Evolutionary conservation across 2,329 filamentous ascomycete genomes (phyloP), one percentile per base, ranked within the genome.

Genomic region (Colletotrichum lindemuthianum): DNA sequence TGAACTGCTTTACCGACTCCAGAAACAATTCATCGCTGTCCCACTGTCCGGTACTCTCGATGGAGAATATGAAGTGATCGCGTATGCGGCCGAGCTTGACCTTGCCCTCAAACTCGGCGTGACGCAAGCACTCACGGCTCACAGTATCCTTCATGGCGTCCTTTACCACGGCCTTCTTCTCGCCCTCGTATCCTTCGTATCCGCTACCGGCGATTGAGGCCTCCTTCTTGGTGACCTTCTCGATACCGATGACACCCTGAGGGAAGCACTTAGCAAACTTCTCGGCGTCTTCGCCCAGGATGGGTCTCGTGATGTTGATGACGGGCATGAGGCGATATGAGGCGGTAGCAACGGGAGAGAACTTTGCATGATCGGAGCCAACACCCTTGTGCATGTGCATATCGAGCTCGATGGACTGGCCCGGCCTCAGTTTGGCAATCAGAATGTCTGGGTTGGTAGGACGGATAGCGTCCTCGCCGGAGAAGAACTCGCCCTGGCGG

Each of bases 381-480:
- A 96, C 89, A 66, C 96, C 96, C 81, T 97, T 97, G 80, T 97
- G 89, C 81, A 95, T 96, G 82, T 98, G 94, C 86, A 97, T 91
- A 70, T 92, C 89, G 67, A 97, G 83, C 73, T 92, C 86, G 72
- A 99, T 92, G 71, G 88, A 87, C 82, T 99, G 96, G 5, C 91
- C 92, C 0, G 96, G 96, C 34, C 96, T 89, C 78, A 99, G 82
- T 82, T 99, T 99, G 66, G 93, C 93, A 74, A 99, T 89, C 60
- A 99, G 82, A 67, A 99, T 97, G 74, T 97, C 92, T 2, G 95
- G 95, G 79, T 98, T 93, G 44, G 92, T 89, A 32, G 95, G 89
- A 41, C 83, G 81, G 70, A 99, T 92, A 59, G 86, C 84, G 72
- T 88, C 79, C 15, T 87, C 86, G 68, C 89, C 90, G 10, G 82